Base-by-base conservation (phyloP, 768 basidiomycete genomes). In the Plicaturopsis crispa region DNA sequence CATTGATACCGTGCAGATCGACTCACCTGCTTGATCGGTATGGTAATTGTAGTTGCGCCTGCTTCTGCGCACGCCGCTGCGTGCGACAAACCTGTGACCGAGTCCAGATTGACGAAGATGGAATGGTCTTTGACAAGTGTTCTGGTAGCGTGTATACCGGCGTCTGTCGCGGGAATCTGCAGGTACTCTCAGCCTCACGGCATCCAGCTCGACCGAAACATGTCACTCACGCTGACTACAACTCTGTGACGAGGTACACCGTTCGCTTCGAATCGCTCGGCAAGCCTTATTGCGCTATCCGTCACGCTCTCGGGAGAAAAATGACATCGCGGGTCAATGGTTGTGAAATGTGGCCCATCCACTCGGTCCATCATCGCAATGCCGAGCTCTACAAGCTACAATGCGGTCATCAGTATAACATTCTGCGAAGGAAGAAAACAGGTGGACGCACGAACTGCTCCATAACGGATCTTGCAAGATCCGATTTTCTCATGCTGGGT, bases 121-220 rank as follows among this genome's bases (percentile, higher is more conserved):
- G 51, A 49, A 34, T 69, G 47, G 32, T 49, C 48, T 16, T 53
- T 44, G 24, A 59, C 53, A 8, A 80, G 64, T 35, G 50, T 46
- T 18, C 49, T 53, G 0, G 75, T 67, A 5, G 78, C 78, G 18
- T 41, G 37, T 10, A 80, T 62, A 12, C 79, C 80, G 20, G 59
- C 59, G 24, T 70, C 64, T 1, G 78, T 80, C 4, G 78, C 76
- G 21, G 78, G 74, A 26, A 81, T 66, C 78, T 80, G 22, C 5
- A 14, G 11, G 24, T 31, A 34, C 13, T 13, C 10, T 10, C 8
- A 38, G 8, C 20, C 16, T 21, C 10, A 11, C 35, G 20, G 22
- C 12, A 17, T 36, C 20, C 16, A 16, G 14, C 30, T 14, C 24
- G 36, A 11, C 18, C 20, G 16, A 35, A 7, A 36, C 19, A 19